Base-by-base conservation (phyloP, 2,329 filamentous ascomycete genomes). In the Conoideocrella luteorostrata region DNA sequence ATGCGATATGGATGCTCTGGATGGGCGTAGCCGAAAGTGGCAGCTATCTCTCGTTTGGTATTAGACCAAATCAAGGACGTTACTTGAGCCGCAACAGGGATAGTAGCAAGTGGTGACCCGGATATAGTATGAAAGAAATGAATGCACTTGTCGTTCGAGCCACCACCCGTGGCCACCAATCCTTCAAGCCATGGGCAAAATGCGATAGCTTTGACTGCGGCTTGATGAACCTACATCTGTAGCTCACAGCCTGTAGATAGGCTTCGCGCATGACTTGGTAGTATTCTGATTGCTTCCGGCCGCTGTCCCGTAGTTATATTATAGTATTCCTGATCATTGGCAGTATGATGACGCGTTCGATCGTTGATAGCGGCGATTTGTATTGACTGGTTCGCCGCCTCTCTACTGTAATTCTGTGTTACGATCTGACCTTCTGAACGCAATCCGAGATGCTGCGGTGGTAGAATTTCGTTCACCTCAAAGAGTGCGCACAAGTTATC, bases 161-260 rank as follows among this genome's bases (percentile, higher is more conserved):
- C 93, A 30, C 93, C 91, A 3, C 93, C 89, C 1, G 91, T 94
- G 12, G 93, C 93, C 30, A 98, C 66, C 4, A 98, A 74, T 4
- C 84, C 86, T 20, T 86, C 79, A 45, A 91, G 86, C 91, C 90
- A 98, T 0, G 93, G 91, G 50, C 91, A 95, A 64, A 97, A 97
- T 2, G 93, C 89, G 53, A 97, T 93, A 24, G 93, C 93, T 64
- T 98, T 98, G 52, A 97, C 86, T 3, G 93, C 93, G 1, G 91
- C 91, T 21, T 80, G 80, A 60, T 98, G 88, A 10, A 72, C 63
- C 78, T 88, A 93, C 24, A 76, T 76, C 60, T 95, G 81, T 54
- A 77, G 83, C 55, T 86, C 80, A 23, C 72, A 67, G 6, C 78
- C 78, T 5, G 66, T 56, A 2, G 67, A 67, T 21, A 87, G 63